Evolutionary conservation across 768 basidiomycete species (phyloP).

Genomic region (Suillus brevipes): DNA sequence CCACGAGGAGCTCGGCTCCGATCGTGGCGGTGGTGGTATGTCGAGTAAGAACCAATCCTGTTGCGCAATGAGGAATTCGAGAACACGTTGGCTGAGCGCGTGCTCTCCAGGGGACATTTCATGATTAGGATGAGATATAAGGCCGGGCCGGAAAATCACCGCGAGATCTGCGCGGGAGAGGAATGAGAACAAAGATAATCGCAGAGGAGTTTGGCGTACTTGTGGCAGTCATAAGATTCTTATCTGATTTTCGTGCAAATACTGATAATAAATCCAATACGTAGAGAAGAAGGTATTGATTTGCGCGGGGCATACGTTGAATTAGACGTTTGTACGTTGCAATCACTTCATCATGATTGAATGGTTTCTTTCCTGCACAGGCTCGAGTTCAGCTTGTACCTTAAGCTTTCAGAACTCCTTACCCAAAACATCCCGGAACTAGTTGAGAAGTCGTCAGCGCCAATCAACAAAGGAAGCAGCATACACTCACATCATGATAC

Average conservation of each 20-base stretch:
- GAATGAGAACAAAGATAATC: conserved; percentile 6
- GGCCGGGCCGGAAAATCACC: conserved; percentile 94
- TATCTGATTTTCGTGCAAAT: conserved; percentile 86
- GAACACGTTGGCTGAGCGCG: conserved; percentile 81
- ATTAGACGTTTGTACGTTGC: conserved; percentile 84
- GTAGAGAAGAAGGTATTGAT: conserved; percentile 96
- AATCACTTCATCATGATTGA: conserved; percentile 71
- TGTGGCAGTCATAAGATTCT: conserved; percentile 93
- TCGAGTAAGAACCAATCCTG: conserved; percentile 96
- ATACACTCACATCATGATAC: conserved; percentile 75
- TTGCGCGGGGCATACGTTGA: conserved; percentile 77
- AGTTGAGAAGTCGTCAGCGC: conserved; percentile 14
- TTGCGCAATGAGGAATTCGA: conserved; percentile 95
- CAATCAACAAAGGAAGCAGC: conserved; percentile 8
- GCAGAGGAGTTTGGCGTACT: conserved; percentile 53
- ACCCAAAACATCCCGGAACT: conserved; percentile 86
- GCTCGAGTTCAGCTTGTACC: conserved; percentile 4
- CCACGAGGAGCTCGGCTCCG: conserved; percentile 32
- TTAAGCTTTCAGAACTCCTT: conserved; percentile 20
- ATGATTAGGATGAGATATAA: conserved; percentile 87
- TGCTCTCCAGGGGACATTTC: conserved; percentile 87
- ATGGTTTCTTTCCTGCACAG: conserved; percentile 60
- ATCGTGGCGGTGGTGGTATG: conserved; percentile 65
- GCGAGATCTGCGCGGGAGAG: conserved; percentile 69
- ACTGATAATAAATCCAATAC: conserved; percentile 95